Evolutionary conservation across 805 yeast genomes (phyloP).

Genomic region (Metschnikowia drakensbergensis): DNA sequence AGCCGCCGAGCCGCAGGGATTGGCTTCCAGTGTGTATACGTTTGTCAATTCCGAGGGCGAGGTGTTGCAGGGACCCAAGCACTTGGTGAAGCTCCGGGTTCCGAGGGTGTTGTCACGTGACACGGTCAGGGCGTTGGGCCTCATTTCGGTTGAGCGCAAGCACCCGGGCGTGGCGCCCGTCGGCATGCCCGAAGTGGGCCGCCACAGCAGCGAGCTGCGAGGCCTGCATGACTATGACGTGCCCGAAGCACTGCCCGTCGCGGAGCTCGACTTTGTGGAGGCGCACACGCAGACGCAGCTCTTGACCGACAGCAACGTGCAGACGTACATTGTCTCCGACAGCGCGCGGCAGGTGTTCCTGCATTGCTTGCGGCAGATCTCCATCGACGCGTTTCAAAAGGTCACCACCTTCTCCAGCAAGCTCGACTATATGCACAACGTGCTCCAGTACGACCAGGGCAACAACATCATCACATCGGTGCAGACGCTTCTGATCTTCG

Average conservation of each 20-base stretch:
- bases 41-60: conserved; percentile 57
- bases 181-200: conserved; percentile 31
- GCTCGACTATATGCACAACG: conserved; percentile 45
- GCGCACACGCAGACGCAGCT: conserved; percentile 8
- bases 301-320: conserved; percentile 30
- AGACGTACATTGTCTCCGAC: conserved; percentile 35
- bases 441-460: conserved; percentile 38
- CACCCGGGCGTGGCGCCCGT: conserved; percentile 33
- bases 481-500: conserved; percentile 33
- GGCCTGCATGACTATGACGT: neutral
- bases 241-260: neutral
- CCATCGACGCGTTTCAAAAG: conserved; percentile 38
- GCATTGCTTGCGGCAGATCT: conserved; percentile 23
- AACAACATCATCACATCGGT: conserved; percentile 31
- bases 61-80: conserved; percentile 43
- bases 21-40: conserved; percentile 53
- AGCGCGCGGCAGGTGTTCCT: conserved; percentile 31
- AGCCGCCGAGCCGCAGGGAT: conserved; percentile 47
- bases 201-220: neutral
- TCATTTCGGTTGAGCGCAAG: conserved; percentile 26
- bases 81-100: conserved; percentile 46
- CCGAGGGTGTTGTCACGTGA: conserved; percentile 48
- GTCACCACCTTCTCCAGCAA: conserved; percentile 38
- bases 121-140: conserved; percentile 34
- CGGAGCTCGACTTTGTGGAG: neutral